A percentile compares a stretch with the other conserved stretches of the same genome.
These are phyloP conservation scores for Fusarium sp. DNA, from an alignment of 2,329 filamentous ascomycete genomes.

Conservation along the genomic window DNA sequence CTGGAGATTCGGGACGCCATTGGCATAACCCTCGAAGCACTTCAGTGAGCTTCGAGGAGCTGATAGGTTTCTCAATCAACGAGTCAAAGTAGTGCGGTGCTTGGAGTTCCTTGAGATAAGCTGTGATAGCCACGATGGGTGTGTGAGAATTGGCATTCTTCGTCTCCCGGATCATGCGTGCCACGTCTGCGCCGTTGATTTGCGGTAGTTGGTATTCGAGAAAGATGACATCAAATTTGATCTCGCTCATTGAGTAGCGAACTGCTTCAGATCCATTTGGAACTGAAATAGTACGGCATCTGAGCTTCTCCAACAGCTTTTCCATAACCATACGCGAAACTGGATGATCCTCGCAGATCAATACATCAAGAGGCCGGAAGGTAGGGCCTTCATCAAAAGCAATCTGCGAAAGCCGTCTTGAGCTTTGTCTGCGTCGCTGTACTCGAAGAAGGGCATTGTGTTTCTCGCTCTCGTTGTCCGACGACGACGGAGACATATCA, in stretches of 20 bases:
- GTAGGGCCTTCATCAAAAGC: slow-evolving; percentile 83
- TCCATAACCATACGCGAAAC: slow-evolving; percentile 99
- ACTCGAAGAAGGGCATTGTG: slow-evolving; percentile 91
- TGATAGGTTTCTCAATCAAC: slow-evolving; percentile 95
- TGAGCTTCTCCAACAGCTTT: slow-evolving; percentile 91
- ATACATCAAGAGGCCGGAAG: slow-evolving; percentile 89
- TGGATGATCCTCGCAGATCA: slow-evolving; percentile 97
- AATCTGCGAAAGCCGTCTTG: slow-evolving; percentile 91
- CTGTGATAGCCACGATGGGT: slow-evolving; percentile 94
- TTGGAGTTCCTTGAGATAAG: slow-evolving; percentile 96
- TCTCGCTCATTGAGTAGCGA: slow-evolving; percentile 92
- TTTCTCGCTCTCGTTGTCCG: slow-evolving; percentile 94
- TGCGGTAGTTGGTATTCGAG: slow-evolving; percentile 96
- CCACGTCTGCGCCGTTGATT: slow-evolving; percentile 93
- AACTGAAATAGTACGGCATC: slow-evolving; percentile 92
- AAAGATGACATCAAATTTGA: slow-evolving; percentile 99
- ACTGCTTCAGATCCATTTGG: slow-evolving; percentile 91
- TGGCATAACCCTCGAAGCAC: slow-evolving; percentile 88
- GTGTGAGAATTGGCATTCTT: slow-evolving; percentile 95
- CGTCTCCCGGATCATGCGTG: slow-evolving; percentile 96
- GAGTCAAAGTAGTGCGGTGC: slow-evolving; percentile 96
- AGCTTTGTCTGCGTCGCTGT: slow-evolving; percentile 92
- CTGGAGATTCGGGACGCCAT: slow-evolving; percentile 81
- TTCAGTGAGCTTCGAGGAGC: slow-evolving; percentile 87
- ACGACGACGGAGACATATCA: slow-evolving; percentile 96